Base-by-base conservation (phyloP, 2,329 filamentous ascomycete species). In the Fusarium avenaceum region DNA sequence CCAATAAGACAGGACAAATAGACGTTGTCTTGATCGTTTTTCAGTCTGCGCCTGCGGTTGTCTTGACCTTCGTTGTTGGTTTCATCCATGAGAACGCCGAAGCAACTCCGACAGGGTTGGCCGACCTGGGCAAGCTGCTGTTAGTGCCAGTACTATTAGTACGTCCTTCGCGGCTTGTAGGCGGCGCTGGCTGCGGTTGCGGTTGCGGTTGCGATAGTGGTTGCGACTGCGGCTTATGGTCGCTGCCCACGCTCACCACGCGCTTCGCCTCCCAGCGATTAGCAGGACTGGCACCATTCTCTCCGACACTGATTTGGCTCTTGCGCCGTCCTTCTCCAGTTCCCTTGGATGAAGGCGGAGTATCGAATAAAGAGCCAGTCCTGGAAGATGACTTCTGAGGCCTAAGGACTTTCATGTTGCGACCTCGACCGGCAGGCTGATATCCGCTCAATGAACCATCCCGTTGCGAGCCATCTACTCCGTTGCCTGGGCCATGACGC, bases 81-180 rank as follows among this genome's bases (percentile, higher is more conserved):
- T 92, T 95, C 83, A 97, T 90, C 94, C 94, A 98, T 14, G 92
- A 90, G 81, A 98, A 98, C 4, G 95, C 95, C 60, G 93, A 96
- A 15, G 92, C 95, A n/a, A 92, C 92, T 10, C 95, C 95, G 19
- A 97, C 87, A 0, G 96, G 95, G 75, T 98, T 98, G 32, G 88
- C 84, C 8, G 88, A 85, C 57, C 89, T 86, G 17, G 87, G 81
- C n/a, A 82, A 75, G 19, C 79, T 74, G 42, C 81, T 77, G 44
- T 78, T 76, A 55, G 79, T 74, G 33, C 81, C 77, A 35, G 77
- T 75, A 54, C 81, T 76, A 38, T 77, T 74, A 53, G 78, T 81
- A 55, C 80, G 79, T 39, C 72, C 69, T 46, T 81, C 78, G 57
- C 76, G 74, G 56, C 63, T 79, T 79, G 71, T 24, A 19, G 52